phyloP scores from a whole-genome alignment of 2,329 filamentous ascomycete genomes.

The Triangularia setosa region DNA sequence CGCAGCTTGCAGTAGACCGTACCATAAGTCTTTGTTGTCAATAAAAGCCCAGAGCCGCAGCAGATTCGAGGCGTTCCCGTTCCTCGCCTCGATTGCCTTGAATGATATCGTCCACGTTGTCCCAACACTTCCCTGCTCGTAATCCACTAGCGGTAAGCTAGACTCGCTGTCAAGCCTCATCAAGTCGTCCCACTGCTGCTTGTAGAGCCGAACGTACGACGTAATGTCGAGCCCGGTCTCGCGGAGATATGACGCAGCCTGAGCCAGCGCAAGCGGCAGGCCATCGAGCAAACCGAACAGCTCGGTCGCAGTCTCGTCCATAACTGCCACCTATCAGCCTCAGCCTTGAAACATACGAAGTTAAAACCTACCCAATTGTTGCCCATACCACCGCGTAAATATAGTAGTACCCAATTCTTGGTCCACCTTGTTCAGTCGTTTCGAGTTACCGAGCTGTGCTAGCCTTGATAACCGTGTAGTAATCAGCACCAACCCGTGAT shows the following conservation, averaged over 20 bases:
- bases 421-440: conserved; percentile 24
- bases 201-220: conserved; percentile 20
- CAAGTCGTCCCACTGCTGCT: conserved; percentile 16
- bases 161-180: conserved; percentile 5
- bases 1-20: conserved; percentile 19
- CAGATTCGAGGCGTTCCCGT: conserved; percentile 19
- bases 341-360: conserved; percentile 5
- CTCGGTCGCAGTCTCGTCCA: conserved; percentile 18
- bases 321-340: conserved; percentile 14
- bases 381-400: conserved; percentile 27
- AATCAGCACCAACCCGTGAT: conserved; percentile 30
- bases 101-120: conserved; percentile 25
- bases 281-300: conserved; percentile 28
- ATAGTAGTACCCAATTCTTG: conserved; percentile 27
- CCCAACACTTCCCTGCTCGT: conserved; percentile 17
- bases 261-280: conserved; percentile 24
- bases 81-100: conserved; percentile 13
- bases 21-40: conserved; percentile 24
- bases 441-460: conserved; percentile 22
- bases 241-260: conserved; percentile 25
- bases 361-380: conserved; percentile 22
- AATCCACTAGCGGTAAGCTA: conserved; percentile 11
- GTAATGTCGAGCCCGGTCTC: conserved; percentile 15
- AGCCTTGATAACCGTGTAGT: conserved; percentile 28
- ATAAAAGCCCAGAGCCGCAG: conserved; percentile 27